A percentile compares a stretch with the other conserved stretches of the same genome.
These are phyloP conservation scores for Syzygium grande DNA, from an alignment of 345 rosid species.

Conservation along the genomic window DNA sequence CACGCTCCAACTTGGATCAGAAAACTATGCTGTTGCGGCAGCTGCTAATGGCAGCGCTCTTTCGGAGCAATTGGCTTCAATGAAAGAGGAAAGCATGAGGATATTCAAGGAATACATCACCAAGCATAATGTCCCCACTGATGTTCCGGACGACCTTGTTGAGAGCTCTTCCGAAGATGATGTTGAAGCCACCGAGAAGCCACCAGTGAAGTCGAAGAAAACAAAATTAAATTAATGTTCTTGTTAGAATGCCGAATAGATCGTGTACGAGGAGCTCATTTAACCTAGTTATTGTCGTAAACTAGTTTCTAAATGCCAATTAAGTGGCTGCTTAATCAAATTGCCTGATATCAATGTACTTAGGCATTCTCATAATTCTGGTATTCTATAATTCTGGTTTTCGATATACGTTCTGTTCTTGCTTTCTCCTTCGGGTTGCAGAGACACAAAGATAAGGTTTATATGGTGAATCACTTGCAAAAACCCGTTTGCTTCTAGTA, in stretches of 20 bases:
- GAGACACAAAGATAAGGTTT: not conserved
- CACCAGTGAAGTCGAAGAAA: slow-evolving; percentile 48
- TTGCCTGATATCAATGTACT: not conserved
- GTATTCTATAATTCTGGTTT: not conserved
- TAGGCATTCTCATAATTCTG: not conserved
- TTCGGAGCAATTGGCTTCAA: slow-evolving; percentile 55
- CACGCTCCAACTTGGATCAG: slow-evolving; percentile 56
- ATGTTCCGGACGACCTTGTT: slow-evolving; percentile 61
- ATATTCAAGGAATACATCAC: slow-evolving; percentile 75
- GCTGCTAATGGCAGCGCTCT: slow-evolving; percentile 20
- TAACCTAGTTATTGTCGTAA: not conserved
- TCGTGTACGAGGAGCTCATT: not conserved
- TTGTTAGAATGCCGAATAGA: not conserved
- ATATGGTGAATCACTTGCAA: not conserved
- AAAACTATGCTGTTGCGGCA: slow-evolving; percentile 33
- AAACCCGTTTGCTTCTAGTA: not conserved
- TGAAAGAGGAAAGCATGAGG: slow-evolving; percentile 78
- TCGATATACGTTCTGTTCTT: not conserved
- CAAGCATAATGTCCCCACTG: slow-evolving; percentile 65
- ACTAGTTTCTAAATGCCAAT: not conserved
- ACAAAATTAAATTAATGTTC: slow-evolving; percentile 38
- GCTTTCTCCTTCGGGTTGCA: not conserved
- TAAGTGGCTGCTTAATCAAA: not conserved
- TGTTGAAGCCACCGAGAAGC: slow-evolving; percentile 28
- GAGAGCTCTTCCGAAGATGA: slow-evolving; percentile 56